These are phyloP conservation scores for Sporothrix variecibatus DNA, from an alignment of 2,329 filamentous ascomycete genomes.

Conservation along the genomic window DNA sequence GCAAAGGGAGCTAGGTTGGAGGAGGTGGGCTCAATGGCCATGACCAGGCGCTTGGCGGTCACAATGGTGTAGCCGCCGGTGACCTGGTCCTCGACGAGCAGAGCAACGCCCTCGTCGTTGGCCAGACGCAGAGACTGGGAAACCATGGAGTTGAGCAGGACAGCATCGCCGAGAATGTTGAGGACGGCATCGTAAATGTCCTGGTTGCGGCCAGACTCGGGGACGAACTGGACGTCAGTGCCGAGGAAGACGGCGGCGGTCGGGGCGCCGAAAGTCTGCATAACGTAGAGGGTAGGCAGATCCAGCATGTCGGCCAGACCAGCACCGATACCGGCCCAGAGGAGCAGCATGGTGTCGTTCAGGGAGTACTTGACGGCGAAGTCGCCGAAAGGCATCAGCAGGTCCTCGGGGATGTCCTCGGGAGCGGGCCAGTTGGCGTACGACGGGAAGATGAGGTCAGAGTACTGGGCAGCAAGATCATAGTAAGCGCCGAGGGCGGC, in stretches of 20 bases:
- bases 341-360: conserved; percentile 32
- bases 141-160: conserved; percentile 43
- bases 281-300: conserved; percentile 48
- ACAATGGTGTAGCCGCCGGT: conserved; percentile 35
- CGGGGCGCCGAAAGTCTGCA: conserved; percentile 45
- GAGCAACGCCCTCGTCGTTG: conserved; percentile 34
- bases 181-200: conserved; percentile 45
- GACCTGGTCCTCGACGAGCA: conserved; percentile 36
- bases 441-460: conserved; percentile 39
- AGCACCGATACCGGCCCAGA: conserved; percentile 48
- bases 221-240: conserved; percentile 37
- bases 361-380: conserved; percentile 52
- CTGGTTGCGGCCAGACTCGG: conserved; percentile 42
- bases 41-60: conserved; percentile 39
- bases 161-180: conserved; percentile 40
- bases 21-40: conserved; percentile 41
- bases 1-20: conserved; percentile 38
- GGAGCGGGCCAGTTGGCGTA: conserved; percentile 48
- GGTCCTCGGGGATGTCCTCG: conserved; percentile 46
- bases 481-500: conserved; percentile 28
- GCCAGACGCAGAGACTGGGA: conserved; percentile 36
- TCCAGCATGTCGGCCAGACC: conserved; percentile 46
- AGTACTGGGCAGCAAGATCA: conserved; percentile 37
- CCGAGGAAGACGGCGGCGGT: conserved; percentile 41
- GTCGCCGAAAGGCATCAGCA: conserved; percentile 50